These are phyloP conservation scores for Atalantia buxifolia DNA, from an alignment of 345 rosid species.

Conservation along the genomic window DNA sequence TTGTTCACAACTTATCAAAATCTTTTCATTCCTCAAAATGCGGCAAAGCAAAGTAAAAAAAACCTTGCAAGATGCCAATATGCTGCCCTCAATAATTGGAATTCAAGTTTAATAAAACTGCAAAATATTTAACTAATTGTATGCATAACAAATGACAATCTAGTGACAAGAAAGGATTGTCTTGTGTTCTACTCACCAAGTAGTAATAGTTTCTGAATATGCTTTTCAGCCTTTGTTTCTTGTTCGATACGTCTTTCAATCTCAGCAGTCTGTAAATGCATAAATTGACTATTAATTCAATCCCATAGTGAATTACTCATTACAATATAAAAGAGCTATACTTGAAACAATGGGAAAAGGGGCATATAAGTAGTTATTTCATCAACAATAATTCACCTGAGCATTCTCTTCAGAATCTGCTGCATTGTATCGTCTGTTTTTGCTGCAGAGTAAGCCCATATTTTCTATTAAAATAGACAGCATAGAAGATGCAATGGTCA, in stretches of 20 bases:
- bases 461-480: constrained; percentile 40
- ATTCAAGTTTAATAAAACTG: neutral
- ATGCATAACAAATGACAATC: neutral
- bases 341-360: neutral
- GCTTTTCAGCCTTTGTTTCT: constrained; percentile 94
- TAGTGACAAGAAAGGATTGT: constrained; percentile 4
- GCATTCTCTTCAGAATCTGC: constrained; percentile 77
- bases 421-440: constrained; percentile 49
- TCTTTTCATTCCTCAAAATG: neutral
- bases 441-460: constrained; percentile 94
- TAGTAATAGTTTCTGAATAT: constrained; percentile 84
- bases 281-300: constrained; percentile 11
- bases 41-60: neutral
- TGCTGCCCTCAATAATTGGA: constrained; percentile 4
- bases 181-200: constrained; percentile 54
- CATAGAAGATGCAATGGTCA: constrained; percentile 42
- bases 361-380: neutral
- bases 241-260: constrained; percentile 95
- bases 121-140: neutral
- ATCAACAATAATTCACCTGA: constrained; percentile 48
- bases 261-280: constrained; percentile 65
- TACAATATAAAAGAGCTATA: neutral
- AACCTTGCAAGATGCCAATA: constrained; percentile 3
- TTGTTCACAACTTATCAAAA: neutral
- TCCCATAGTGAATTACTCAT: neutral